phyloP scores from a whole-genome alignment of 306 rosid species.

The Sophora flavescens region DNA sequence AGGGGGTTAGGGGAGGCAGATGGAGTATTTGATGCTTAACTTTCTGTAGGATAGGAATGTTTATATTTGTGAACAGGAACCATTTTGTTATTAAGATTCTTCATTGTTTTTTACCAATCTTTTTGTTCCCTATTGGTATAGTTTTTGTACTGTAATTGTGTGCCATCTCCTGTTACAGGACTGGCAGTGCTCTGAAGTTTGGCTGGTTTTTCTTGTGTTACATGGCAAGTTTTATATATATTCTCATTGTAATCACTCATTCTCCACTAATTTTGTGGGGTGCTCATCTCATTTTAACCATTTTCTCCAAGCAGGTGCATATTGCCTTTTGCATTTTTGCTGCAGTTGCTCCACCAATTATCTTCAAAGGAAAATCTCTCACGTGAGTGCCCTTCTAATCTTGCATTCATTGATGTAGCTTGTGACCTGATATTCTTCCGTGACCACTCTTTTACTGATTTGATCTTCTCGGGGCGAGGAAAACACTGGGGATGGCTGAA shows the following conservation, averaged over 20 bases:
- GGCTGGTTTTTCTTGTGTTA: conserved; percentile 86
- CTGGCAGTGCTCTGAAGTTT: conserved; percentile 94
- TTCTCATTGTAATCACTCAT: conserved; percentile 35
- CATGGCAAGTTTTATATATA: conserved; percentile 56
- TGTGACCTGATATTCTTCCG: conserved; percentile 25
- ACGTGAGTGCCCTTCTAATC: conserved; percentile 67
- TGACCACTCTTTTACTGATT: conserved; percentile 25
- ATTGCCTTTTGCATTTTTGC: conserved; percentile 83
- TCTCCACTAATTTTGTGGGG: conserved; percentile 38
- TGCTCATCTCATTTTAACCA: conserved; percentile 42
- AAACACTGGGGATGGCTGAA: conserved; percentile 32
- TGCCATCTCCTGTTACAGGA: conserved; percentile 65
- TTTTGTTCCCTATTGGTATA: conserved; percentile 5
- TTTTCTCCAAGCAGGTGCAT: conserved; percentile 71
- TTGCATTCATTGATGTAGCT: conserved; percentile 21
- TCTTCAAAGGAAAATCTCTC: conserved; percentile 85
- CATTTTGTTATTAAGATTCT: conserved; percentile 27
- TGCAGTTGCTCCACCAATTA: conserved; percentile 88
- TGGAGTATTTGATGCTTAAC: conserved; percentile 26
- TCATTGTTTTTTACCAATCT: conserved; percentile 17
- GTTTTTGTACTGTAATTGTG: conserved; percentile 39
- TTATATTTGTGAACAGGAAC: conserved; percentile 12
- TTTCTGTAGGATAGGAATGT: conserved; percentile 29
- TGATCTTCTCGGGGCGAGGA: conserved; percentile 37
- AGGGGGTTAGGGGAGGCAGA: conserved; percentile 8